phyloP scores from a whole-genome alignment of 768 basidiomycete genomes.

The Suillus ampliporus region DNA sequence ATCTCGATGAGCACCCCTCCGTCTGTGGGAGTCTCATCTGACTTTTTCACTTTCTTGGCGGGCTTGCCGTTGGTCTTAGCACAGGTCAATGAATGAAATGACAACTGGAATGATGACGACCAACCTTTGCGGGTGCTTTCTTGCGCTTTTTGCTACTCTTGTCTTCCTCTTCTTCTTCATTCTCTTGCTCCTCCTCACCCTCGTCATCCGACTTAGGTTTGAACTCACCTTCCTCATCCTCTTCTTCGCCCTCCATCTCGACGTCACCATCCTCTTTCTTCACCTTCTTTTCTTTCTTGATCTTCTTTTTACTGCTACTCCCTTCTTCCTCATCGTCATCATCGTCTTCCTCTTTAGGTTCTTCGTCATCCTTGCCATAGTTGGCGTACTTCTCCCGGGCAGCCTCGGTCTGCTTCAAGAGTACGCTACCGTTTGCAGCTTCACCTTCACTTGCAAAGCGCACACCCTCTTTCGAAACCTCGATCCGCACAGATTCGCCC shows the following conservation, averaged over 20 bases:
- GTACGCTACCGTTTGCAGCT: slow-evolving; percentile 86
- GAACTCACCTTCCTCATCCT: slow-evolving; percentile 47
- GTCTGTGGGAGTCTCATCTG: slow-evolving; percentile 56
- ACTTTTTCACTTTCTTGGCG: slow-evolving; percentile 65
- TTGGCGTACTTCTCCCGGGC: slow-evolving; percentile 45
- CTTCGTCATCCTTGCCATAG: slow-evolving; percentile 50
- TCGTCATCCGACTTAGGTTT: slow-evolving; percentile 51
- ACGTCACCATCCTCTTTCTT: slow-evolving; percentile 48
- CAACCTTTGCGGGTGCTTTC: slow-evolving; percentile 58
- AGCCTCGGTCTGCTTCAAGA: slow-evolving; percentile 77
- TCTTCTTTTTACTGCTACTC: slow-evolving; percentile 34
- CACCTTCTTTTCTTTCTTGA: slow-evolving; percentile 46
- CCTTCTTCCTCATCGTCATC: slow-evolving; percentile 51
- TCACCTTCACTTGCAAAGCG: slow-evolving; percentile 94
- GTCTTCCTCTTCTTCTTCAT: slow-evolving; percentile 54
- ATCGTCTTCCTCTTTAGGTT: slow-evolving; percentile 44
- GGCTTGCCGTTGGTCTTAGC: slow-evolving; percentile 41
- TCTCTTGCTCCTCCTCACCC: slow-evolving; percentile 53
- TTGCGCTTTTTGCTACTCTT: slow-evolving; percentile 72
- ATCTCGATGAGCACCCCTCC: slow-evolving; percentile 81
- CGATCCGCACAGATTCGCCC: slow-evolving; percentile 94
- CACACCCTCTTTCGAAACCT: slow-evolving; percentile 95
- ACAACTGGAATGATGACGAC: slow-evolving; percentile 6
- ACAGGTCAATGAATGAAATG: slow-evolving; percentile 26
- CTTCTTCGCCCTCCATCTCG: slow-evolving; percentile 58